Evolutionary conservation across 495 filamentous ascomycete species (phyloP).

Genomic region (Darksidea phi): DNA sequence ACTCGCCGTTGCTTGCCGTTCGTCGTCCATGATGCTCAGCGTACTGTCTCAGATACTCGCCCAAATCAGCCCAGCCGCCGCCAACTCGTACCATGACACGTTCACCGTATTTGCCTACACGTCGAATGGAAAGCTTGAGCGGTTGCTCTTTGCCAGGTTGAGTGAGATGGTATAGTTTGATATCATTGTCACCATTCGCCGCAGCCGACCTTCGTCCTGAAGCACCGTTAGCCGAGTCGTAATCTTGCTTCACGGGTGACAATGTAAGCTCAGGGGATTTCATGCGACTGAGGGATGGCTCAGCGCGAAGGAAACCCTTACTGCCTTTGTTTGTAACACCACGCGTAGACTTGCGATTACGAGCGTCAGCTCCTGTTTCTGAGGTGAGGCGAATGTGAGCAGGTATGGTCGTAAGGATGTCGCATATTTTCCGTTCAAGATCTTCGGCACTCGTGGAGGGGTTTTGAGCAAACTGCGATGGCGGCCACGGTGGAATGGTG

Average conservation of each 20-base stretch:
- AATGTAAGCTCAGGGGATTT: conserved; percentile 37
- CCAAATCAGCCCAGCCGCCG: conserved; percentile 93
- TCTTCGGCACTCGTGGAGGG: conserved; percentile 49
- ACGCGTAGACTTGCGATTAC: conserved; percentile 12
- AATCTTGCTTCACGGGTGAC: conserved; percentile 29
- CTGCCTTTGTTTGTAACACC: conserved; percentile 16
- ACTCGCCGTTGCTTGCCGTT: conserved; percentile 50
- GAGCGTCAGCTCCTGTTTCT: conserved; percentile 46
- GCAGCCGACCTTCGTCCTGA: conserved; percentile 27
- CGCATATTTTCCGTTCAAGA: conserved; percentile 81
- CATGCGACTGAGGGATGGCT: conserved; percentile 26
- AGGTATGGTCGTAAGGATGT: conserved; percentile 77
- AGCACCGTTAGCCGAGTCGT: conserved; percentile 22
- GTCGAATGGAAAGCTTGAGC: conserved; percentile 88
- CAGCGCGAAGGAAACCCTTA: conserved; percentile 26
- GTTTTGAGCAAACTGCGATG: conserved; percentile 24
- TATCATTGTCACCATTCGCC: conserved; percentile 22
- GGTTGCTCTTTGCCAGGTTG: conserved; percentile 76
- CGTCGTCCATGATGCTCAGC: conserved; percentile 79
- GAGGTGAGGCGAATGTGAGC: conserved; percentile 73
- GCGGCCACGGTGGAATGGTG: conserved; percentile 28
- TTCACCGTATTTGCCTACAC: conserved; percentile 85
- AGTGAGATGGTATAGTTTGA: conserved; percentile 83
- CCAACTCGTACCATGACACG: conserved; percentile 97
- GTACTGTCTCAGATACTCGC: conserved; percentile 92